Base-by-base conservation (phyloP, 352 stramenopile species). In the Pythium graminicola region DNA sequence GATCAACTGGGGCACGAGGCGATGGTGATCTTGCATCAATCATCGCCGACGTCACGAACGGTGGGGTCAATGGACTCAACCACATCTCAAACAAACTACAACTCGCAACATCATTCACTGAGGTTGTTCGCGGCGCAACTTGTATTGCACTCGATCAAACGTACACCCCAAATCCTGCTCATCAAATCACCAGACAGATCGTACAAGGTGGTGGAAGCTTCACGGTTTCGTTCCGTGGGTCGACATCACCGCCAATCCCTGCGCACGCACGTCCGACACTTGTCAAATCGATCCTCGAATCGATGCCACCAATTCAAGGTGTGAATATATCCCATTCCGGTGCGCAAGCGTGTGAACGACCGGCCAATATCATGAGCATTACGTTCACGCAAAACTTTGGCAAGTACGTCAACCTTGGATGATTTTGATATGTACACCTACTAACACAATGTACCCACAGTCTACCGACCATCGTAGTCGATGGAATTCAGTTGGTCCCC, bases 301-400 rank as follows among this genome's bases (percentile, higher is more conserved):
- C 61, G n/a, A 51, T 91, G 16, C 70, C 76, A 0, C 68, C 66
- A 1, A 77, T 88, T 31, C 57, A 79, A 36, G 76, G 76, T 31
- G 60, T 91, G 13, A 51, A 67, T 14, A 62, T 91, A 13, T 74
- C 50, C 24, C 79, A 76, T 50, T 69, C 71, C 0, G 79, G 76
- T 35, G 70, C 73, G 0, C 72, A 86, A 49, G 73, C 67, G 6
- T 91, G 81, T 28, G 72, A 84, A 43, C 79, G 64, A 1, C 81
- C 77, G 2, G 51, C 65, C 26, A 91, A 89, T 46, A 60, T 77
- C 35, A 83, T 81, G 41, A 70, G 65, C 17, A 50, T 91, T 32
- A 88, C 75, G 24, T 91, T 91, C 54, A 91, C 72, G 1, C 77
- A 88, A 50, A 79, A 91, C 57, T 91, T 89, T 65, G 77, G 72